Evolutionary conservation across 176 grass and related monocot genomes (phyloP).

Genomic region (Canna indica): DNA sequence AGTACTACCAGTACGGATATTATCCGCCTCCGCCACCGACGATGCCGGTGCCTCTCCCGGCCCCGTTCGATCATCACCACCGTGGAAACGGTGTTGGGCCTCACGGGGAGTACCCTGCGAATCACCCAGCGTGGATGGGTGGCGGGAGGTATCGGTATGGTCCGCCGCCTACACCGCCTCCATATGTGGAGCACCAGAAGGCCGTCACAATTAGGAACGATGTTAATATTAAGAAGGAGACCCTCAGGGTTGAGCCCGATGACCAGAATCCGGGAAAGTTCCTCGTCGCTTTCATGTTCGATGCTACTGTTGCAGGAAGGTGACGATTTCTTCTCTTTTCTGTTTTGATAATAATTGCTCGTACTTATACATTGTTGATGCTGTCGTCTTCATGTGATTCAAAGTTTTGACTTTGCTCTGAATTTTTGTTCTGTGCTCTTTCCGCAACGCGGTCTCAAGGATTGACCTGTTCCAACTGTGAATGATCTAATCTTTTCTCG

Average conservation of each 20-base stretch:
- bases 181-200: conserved; percentile 33
- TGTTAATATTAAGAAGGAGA: conserved; percentile 37
- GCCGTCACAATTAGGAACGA: conserved; percentile 32
- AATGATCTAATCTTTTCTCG: neutral
- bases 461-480: neutral
- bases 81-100: conserved; percentile 16
- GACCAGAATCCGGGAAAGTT: conserved; percentile 19
- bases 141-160: neutral
- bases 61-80: conserved; percentile 76
- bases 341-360: neutral
- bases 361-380: neutral
- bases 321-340: neutral
- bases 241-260: conserved; percentile 34
- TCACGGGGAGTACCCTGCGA: conserved; percentile 21
- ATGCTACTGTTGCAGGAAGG: conserved; percentile 38
- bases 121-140: conserved; percentile 15
- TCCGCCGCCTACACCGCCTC: conserved; percentile 6
- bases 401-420: neutral
- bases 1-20: conserved; percentile 69
- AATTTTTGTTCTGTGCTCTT: neutral
- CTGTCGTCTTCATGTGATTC: neutral
- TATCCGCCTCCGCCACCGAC: conserved; percentile 54
- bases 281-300: conserved; percentile 39
- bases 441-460: too few species aligned
- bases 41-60: conserved; percentile 58